Evolutionary conservation across 352 stramenopile genomes (phyloP), one percentile per base, ranked within the genome.

Genomic region (Vaucheria bursata): DNA sequence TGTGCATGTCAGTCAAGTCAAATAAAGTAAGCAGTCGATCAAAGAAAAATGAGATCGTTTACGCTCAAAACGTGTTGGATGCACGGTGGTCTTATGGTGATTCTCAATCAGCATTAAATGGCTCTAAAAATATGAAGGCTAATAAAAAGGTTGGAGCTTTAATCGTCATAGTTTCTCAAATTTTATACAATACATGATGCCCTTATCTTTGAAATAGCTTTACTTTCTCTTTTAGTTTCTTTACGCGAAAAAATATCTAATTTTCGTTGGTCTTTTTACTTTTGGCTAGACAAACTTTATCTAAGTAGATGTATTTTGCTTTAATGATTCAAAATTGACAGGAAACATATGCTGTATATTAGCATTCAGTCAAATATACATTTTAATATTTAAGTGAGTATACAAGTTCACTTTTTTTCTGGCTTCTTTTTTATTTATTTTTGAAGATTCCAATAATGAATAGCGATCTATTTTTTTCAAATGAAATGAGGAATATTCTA

Each of bases 31-130:
- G 25, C 12, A 12, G 45, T 12, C 45, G 45, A 59, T 18, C 12
- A 25, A 25, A 12, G 45, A 59, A 59, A 59, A 59, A 76, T n/a
- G 8, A 76, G 0, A 35, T 78, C 25, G 32, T 75, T 3, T 81
- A 80, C 25, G 76, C 76, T 0, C 76, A 81, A 38, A 72, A 81
- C 34, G 76, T 74, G 31, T 59, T 81, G 12, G 76, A 81, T 64
- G n/a, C 67, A 18, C 59, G 67, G 53, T 81, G 76, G 76, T 37
- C 67, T 12, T 81, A 59, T 59, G 45, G 25, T 12, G 12, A 59
- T 12, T 25, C 45, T 18, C 45, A 12, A 12, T 12, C 45, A 59
- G 45, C 25, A 25, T 12, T 59, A 25, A 59, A 59, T 59, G 45
- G 45, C 12, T 12, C 12, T 59, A 25, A 25, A 12, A 59, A 59